A percentile compares a stretch with the other conserved stretches of the same genome.
Evolutionary conservation across 1,139 yeast genomes (phyloP).

Genomic region (Diutina mesorugosa): DNA sequence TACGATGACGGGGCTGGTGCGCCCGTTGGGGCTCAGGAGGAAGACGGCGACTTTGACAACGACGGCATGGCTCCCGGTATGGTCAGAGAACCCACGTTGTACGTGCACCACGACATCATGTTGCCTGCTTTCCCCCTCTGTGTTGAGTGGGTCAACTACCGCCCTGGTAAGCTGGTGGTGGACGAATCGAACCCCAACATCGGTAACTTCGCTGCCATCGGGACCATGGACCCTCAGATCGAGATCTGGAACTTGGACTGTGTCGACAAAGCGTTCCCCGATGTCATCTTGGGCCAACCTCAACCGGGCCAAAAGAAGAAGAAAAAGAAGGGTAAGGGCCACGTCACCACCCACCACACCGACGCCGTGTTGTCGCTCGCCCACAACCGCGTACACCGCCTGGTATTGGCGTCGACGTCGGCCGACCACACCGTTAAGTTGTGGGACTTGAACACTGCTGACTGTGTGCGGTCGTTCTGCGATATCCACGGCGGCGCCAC

Average conservation of each 20-base stretch:
- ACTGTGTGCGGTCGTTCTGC: slow-evolving; percentile 61
- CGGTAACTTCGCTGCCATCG: slow-evolving; percentile 91
- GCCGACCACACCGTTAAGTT: slow-evolving; percentile 91
- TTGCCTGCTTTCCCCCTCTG: slow-evolving; percentile 94
- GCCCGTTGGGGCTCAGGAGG: slow-evolving; percentile 46
- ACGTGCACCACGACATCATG: slow-evolving; percentile 95
- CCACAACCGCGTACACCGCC: slow-evolving; percentile 71
- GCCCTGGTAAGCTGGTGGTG: slow-evolving; percentile 28
- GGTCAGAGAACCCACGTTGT: slow-evolving; percentile 61
- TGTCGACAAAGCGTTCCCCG: slow-evolving; percentile 91
- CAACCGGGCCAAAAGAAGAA: slow-evolving; percentile 36
- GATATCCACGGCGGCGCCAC: slow-evolving; percentile 52
- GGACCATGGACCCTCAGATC: slow-evolving; percentile 95
- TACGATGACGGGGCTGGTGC: slow-evolving; percentile 92
- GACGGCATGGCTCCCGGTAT: slow-evolving; percentile 58
- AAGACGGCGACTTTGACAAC: slow-evolving; percentile 48
- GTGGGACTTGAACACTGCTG: slow-evolving; percentile 78
- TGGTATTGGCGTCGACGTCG: slow-evolving; percentile 84
- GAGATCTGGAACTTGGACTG: slow-evolving; percentile 95
- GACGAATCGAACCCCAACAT: slow-evolving; percentile 23
- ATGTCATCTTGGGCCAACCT: slow-evolving; percentile 77
- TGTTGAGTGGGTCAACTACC: slow-evolving; percentile 86
- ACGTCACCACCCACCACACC: slow-evolving; percentile 71
- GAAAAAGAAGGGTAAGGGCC: slow-evolving; percentile 33
- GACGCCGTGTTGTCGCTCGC: slow-evolving; percentile 87